phyloP scores from a whole-genome alignment of 2,329 filamentous ascomycete genomes.

The Amesomyces nigricolor region DNA sequence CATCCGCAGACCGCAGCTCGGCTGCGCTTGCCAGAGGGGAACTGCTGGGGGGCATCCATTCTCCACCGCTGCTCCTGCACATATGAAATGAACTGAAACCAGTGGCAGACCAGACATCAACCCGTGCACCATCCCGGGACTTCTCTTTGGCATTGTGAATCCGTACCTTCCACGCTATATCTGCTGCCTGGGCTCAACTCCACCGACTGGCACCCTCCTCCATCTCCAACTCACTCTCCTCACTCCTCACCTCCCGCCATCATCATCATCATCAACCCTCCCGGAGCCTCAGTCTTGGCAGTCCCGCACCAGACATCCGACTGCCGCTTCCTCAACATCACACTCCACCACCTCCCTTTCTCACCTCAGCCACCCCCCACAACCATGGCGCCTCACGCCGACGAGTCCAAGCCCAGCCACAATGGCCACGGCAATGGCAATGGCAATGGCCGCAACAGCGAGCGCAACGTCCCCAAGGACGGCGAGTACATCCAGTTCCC shows the following conservation, averaged over 20 bases:
- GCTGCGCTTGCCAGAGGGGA: slow-evolving; percentile 3
- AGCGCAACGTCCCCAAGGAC: slow-evolving; percentile 38
- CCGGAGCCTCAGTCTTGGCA: too few species aligned
- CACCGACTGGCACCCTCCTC: too few species aligned
- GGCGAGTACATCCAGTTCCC: slow-evolving; percentile 52
- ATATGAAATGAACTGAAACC: slow-evolving; percentile 12
- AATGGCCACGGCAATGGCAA: slow-evolving; percentile 6
- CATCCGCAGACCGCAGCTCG: slow-evolving; percentile 15
- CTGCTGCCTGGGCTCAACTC: not conserved
- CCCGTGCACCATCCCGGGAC: not conserved
- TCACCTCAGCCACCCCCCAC: not conserved
- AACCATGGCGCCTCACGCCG: slow-evolving; percentile 24
- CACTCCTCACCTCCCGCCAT: too few species aligned
- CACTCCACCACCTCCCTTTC: not conserved
- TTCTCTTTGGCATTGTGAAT: too few species aligned
- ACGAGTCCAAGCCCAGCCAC: slow-evolving; percentile 9
- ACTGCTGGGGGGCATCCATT: not conserved
- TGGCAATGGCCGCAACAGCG: slow-evolving; percentile 19
- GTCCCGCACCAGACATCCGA: not conserved
- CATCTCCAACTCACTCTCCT: too few species aligned
- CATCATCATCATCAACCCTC: too few species aligned
- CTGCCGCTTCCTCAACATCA: not conserved
- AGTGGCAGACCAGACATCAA: not conserved
- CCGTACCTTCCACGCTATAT: too few species aligned
- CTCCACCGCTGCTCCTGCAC: slow-evolving; percentile 3